Percentiles rank a stretch among this genome's conserved stretches.
Evolutionary conservation across 495 filamentous ascomycete species (phyloP).

Genomic region (Tuber melanosporum): DNA sequence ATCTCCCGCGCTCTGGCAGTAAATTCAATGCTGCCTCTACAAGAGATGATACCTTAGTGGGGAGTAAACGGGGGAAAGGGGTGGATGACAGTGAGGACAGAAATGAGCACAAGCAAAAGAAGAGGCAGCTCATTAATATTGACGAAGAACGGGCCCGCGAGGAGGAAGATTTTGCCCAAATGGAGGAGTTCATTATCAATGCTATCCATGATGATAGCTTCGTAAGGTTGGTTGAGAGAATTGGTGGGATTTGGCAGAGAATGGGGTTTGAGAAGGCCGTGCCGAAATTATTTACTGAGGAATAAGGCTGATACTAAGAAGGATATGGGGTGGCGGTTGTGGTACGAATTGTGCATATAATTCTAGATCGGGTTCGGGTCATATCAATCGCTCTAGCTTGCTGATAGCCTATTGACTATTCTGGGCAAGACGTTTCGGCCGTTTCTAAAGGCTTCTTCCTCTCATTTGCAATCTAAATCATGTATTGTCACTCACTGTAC

Average conservation of each 20-base stretch:
- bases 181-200: conserved; percentile 36
- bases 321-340: background rate
- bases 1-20: background rate
- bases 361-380: background rate
- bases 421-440: background rate
- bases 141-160: conserved; percentile 3
- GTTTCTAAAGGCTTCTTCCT: background rate
- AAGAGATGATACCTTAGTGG: background rate
- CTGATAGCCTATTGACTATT: background rate
- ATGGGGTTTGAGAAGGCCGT: conserved; percentile 36
- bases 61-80: conserved; percentile 2
- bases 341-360: background rate
- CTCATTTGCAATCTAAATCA: background rate
- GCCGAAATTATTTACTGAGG: conserved; percentile 14
- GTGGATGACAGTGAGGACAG: conserved; percentile 7
- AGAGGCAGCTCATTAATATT: conserved; percentile 8
- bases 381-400: background rate
- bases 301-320: background rate
- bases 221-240: conserved; percentile 26
- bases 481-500: background rate
- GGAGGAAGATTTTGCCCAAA: conserved; percentile 27
- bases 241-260: conserved; percentile 38
- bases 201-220: conserved; percentile 37
- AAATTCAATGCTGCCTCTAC: background rate
- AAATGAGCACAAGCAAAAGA: conserved; percentile 7